Percentiles rank a stretch among this genome's conserved stretches.
Evolutionary conservation across 768 basidiomycete species (phyloP).

Genomic region (Leucogyrophana mollusca): DNA sequence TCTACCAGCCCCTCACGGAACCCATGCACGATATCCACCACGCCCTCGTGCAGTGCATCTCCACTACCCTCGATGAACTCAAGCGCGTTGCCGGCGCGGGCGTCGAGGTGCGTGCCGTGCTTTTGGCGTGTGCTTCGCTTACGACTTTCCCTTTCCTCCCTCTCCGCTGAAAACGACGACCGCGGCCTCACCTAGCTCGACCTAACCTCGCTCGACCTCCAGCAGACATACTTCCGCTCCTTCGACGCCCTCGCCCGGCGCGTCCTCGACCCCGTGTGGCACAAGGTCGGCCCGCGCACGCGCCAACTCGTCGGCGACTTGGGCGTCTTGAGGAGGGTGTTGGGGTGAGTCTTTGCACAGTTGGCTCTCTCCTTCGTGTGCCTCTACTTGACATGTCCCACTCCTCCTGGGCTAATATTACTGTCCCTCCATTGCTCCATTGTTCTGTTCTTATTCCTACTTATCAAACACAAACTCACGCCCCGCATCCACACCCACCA

Average conservation of each 20-base stretch:
- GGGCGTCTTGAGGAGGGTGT: constrained; percentile 76
- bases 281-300: constrained; percentile 90
- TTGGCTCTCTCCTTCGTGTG: background rate
- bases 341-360: constrained; percentile 53
- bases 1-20: constrained; percentile 83
- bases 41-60: constrained; percentile 94
- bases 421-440: too few species aligned
- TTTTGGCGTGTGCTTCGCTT: too few species aligned
- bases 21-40: constrained; percentile 91
- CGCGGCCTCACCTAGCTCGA: too few species aligned
- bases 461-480: constrained; percentile 11
- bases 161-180: too few species aligned
- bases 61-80: constrained; percentile 81
- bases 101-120: too few species aligned
- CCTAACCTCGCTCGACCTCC: constrained; percentile 91
- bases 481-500: constrained; percentile 31
- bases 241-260: constrained; percentile 88
- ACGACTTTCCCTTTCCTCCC: too few species aligned
- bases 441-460: background rate
- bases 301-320: constrained; percentile 91
- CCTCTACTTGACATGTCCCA: background rate
- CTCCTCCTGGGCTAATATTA: background rate
- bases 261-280: constrained; percentile 94
- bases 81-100: constrained; percentile 45
- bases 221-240: constrained; percentile 78